Evolutionary conservation across 176 grass and related monocot genomes (phyloP).

Genomic region (Phragmites australis): DNA sequence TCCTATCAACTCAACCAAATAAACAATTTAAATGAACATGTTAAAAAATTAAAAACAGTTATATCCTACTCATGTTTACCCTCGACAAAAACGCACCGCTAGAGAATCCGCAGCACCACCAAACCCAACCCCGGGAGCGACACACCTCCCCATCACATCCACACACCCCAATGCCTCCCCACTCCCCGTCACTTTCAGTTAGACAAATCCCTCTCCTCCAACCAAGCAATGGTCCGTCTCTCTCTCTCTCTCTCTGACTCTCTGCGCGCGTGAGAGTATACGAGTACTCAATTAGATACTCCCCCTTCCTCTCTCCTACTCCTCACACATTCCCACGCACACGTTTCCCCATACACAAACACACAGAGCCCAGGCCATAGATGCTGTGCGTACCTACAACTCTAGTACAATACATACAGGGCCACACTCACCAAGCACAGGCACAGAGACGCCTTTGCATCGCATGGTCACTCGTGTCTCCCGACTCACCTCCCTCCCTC

Average conservation of each 20-base stretch:
- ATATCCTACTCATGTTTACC: too few relatives aligned
- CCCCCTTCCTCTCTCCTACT: too few relatives aligned
- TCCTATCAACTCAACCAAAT: too few relatives aligned
- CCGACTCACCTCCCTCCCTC: neutral
- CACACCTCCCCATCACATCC: conserved; percentile 45
- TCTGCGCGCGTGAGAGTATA: neutral
- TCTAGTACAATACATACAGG: too few relatives aligned
- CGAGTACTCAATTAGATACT: conserved; percentile 31
- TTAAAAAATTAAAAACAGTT: too few relatives aligned
- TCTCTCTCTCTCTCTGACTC: neutral
- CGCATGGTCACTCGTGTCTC: conserved; percentile 19
- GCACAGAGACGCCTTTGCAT: conserved; percentile 11
- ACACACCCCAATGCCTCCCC: conserved; percentile 44
- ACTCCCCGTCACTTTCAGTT: conserved; percentile 59
- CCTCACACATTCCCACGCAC: conserved; percentile 75
- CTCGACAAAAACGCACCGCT: too few relatives aligned
- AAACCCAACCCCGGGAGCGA: conserved; percentile 26
- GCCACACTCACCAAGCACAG: neutral
- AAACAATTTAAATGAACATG: too few relatives aligned
- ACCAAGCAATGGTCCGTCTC: neutral
- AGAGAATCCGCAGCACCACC: too few relatives aligned
- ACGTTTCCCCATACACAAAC: conserved; percentile 47
- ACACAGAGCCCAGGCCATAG: neutral
- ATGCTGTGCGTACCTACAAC: conserved; percentile 37
- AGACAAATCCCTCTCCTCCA: conserved; percentile 42